These are phyloP conservation scores for Davidsoniella eucalypti DNA, from an alignment of 2,329 filamentous ascomycete genomes.

Conservation along the genomic window DNA sequence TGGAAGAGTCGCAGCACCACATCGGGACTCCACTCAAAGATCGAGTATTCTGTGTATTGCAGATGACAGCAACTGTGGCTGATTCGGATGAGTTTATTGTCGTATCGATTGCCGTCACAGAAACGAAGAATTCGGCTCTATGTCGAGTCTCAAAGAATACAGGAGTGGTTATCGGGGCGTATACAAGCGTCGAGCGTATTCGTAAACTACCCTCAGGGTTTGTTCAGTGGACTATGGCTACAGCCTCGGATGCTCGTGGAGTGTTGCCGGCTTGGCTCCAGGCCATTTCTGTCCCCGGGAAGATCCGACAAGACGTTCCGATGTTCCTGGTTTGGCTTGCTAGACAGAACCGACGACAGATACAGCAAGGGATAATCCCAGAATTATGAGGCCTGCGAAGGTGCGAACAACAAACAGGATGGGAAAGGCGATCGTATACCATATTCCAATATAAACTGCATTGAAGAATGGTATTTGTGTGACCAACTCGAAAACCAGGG, in stretches of 20 bases:
- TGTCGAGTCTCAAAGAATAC: constrained; percentile 46
- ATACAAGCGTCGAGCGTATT: constrained; percentile 49
- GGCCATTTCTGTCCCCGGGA: constrained; percentile 42
- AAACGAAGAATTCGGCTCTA: constrained; percentile 28
- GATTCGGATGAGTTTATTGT: constrained; percentile 34
- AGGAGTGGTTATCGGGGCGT: constrained; percentile 38
- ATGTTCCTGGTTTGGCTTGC: constrained; percentile 49
- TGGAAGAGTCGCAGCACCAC: constrained; percentile 51
- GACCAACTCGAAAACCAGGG: constrained; percentile 2
- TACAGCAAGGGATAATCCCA: constrained; percentile 8
- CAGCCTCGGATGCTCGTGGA: constrained; percentile 53
- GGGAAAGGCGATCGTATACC: constrained; percentile 1
- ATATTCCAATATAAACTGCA: background rate
- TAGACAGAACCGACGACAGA: constrained; percentile 18
- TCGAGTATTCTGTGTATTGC: constrained; percentile 50
- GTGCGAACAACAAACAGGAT: constrained; percentile 1
- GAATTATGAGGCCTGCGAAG: constrained; percentile 5
- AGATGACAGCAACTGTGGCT: constrained; percentile 30
- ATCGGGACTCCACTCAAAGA: constrained; percentile 43
- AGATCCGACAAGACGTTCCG: constrained; percentile 55
- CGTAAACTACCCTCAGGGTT: constrained; percentile 26
- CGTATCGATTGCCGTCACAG: constrained; percentile 36
- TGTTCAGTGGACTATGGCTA: constrained; percentile 66
- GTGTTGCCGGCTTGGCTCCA: constrained; percentile 49
- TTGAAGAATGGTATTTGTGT: constrained; percentile 4